Evolutionary conservation across 202 grass and related monocot genomes (phyloP).

Genomic region (Dendrocalamus latiflorus): DNA sequence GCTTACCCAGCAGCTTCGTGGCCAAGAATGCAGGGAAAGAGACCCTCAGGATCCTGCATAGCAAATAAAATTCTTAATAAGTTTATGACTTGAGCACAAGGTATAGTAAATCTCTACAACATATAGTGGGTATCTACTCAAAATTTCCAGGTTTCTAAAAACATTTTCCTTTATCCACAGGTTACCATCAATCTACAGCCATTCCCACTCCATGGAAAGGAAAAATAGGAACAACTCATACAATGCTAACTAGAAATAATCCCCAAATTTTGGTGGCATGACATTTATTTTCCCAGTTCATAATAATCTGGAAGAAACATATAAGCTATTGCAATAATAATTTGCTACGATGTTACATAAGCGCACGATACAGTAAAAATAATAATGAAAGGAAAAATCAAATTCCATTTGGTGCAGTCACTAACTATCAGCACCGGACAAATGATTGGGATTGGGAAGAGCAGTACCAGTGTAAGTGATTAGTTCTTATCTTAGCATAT

Average conservation of each 20-base stretch:
- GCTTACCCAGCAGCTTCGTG: conserved; percentile 93
- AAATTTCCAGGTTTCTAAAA: background rate
- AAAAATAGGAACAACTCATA: background rate
- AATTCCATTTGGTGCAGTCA: background rate
- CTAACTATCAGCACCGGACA: background rate
- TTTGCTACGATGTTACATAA: background rate
- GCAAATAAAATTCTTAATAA: background rate
- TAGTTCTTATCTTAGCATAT: background rate
- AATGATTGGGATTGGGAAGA: background rate
- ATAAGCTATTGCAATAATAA: background rate
- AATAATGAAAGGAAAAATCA: background rate
- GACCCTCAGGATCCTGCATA: conserved; percentile 91
- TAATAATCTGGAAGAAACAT: background rate
- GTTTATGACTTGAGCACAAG: background rate
- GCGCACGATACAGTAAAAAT: background rate
- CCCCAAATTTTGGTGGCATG: background rate
- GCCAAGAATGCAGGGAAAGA: conserved; percentile 97
- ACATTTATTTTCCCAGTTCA: background rate
- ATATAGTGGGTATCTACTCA: background rate
- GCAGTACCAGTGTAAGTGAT: background rate
- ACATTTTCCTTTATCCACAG: background rate
- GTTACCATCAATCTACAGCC: background rate
- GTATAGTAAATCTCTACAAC: no score
- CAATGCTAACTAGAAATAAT: background rate
- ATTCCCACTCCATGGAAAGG: background rate